These are phyloP conservation scores for Acer campestre DNA, from an alignment of 345 rosid species.

Conservation along the genomic window DNA sequence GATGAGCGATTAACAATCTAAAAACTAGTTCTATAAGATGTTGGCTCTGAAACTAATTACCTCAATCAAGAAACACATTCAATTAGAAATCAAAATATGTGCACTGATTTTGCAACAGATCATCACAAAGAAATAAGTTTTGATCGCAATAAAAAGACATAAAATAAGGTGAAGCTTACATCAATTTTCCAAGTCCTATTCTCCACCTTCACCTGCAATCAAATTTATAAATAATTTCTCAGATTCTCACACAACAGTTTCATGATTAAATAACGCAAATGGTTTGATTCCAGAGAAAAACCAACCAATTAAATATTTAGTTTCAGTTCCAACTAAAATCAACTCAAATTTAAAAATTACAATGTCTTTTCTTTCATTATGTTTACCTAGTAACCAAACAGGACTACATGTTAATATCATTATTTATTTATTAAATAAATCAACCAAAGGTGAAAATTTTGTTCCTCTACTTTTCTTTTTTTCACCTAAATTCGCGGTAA, in stretches of 20 bases:
- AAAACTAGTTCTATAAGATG: neutral
- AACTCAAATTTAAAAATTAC: neutral
- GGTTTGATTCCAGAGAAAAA: neutral
- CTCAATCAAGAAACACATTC: neutral
- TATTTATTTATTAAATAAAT: neutral
- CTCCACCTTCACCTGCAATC: constrained; percentile 94
- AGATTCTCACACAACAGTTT: neutral
- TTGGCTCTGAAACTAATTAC: neutral
- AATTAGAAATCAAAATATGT: neutral
- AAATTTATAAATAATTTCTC: constrained; percentile 19
- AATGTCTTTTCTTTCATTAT: neutral
- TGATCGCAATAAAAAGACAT: neutral
- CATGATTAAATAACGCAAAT: neutral
- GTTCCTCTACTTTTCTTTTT: neutral
- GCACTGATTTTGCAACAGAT: neutral
- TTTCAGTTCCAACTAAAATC: neutral
- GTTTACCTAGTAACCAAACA: neutral
- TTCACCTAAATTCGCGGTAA: neutral
- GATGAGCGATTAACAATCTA: neutral
- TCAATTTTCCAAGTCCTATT: constrained; percentile 85
- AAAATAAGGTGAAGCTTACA: constrained; percentile 47
- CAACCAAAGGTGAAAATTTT: neutral
- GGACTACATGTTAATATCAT: neutral
- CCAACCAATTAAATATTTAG: neutral
- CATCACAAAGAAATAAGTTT: neutral